Evolutionary conservation across 2,329 filamentous ascomycete genomes (phyloP).

Genomic region (Monilinia vaccinii-corymbosi): DNA sequence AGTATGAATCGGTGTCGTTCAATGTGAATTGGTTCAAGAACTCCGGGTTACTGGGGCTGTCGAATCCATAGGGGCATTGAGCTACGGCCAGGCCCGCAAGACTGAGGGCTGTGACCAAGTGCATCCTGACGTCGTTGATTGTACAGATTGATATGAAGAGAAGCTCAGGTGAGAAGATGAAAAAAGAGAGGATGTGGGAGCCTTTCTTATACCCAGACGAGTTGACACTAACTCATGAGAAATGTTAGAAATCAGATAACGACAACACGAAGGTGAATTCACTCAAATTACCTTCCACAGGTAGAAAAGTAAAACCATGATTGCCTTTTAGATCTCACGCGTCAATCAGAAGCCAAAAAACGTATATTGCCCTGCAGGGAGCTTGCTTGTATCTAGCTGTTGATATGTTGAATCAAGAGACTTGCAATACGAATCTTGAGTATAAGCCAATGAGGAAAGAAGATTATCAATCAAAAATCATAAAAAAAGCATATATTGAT

Average conservation of each 20-base stretch:
- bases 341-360: neutral
- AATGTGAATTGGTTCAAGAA: slow-evolving; percentile 35
- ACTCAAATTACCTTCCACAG: neutral
- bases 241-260: neutral
- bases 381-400: neutral
- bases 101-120: neutral
- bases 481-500: neutral
- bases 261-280: neutral
- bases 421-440: neutral
- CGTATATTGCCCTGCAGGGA: neutral
- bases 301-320: neutral
- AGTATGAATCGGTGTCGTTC: slow-evolving; percentile 44
- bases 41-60: neutral
- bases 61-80: slow-evolving; percentile 1
- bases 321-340: neutral
- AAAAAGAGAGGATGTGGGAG: neutral
- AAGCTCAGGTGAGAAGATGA: neutral
- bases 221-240: neutral
- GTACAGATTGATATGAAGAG: neutral
- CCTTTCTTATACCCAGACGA: neutral
- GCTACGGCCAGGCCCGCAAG: neutral
- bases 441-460: neutral
- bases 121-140: neutral
- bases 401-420: neutral
- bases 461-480: neutral